A percentile compares a stretch with the other conserved stretches of the same genome.
Conservation (phyloP, 164 flowering plant genomes). For the Piper longum region DNA sequence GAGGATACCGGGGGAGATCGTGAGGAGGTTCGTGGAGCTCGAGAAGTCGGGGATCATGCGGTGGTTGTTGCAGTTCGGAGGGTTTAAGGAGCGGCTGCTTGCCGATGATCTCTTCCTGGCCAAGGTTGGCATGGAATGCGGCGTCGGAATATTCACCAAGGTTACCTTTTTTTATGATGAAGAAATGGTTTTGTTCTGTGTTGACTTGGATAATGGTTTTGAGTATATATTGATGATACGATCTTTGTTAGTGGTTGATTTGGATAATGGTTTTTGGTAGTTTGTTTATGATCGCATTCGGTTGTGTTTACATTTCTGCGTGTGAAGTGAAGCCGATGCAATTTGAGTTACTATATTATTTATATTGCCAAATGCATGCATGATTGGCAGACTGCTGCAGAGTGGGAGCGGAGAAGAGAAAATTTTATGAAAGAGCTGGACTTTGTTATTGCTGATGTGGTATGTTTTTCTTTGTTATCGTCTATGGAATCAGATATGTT, state of each 20-base stretch:
- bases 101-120: conserved; percentile 62
- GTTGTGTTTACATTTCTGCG: no score
- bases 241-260: no score
- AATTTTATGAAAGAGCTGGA: conserved; percentile 86
- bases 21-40: conserved; percentile 36
- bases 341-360: background rate
- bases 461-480: conserved; percentile 5
- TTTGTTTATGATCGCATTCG: no score
- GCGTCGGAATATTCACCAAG: conserved; percentile 59
- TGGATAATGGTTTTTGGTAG: no score
- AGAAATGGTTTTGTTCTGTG: background rate
- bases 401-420: conserved; percentile 62
- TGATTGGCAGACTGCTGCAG: conserved; percentile 70
- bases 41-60: conserved; percentile 35
- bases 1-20: conserved; percentile 46
- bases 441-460: conserved; percentile 95
- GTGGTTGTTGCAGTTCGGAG: conserved; percentile 49
- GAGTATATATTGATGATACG: no score
- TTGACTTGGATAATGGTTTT: background rate
- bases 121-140: conserved; percentile 51
- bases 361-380: conserved; percentile 3
- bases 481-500: no score
- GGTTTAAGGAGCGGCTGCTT: conserved; percentile 47
- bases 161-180: conserved; percentile 7
- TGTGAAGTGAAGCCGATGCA: no score